Conservation (phyloP, 1,284 basidiomycete genomes). For the Leccinum pachyderme region DNA sequence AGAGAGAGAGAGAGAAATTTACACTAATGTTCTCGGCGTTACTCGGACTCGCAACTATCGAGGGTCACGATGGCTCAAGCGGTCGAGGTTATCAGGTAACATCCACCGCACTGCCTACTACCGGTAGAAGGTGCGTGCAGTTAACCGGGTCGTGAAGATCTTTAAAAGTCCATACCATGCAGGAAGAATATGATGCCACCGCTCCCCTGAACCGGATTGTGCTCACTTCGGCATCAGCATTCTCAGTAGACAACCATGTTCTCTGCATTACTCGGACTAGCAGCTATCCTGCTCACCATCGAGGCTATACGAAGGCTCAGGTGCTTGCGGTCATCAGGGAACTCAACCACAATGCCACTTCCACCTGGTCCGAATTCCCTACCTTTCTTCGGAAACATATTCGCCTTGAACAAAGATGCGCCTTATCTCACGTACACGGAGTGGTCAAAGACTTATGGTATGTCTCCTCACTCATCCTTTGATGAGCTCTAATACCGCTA, state of each 20-base stretch:
- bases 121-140: too few species aligned
- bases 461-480: not conserved
- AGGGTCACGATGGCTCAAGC: too few species aligned
- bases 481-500: too few species aligned
- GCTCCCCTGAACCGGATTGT: not conserved
- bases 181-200: too few species aligned
- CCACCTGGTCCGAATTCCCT: too few species aligned
- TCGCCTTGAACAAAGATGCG: not conserved
- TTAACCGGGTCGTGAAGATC: not conserved
- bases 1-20: too few species aligned
- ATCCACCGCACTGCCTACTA: too few species aligned
- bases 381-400: not conserved
- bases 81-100: too few species aligned
- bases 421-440: not conserved
- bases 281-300: not conserved
- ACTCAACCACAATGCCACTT: not conserved
- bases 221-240: not conserved
- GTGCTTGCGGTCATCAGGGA: not conserved
- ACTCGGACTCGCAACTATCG: too few species aligned
- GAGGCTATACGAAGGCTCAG: not conserved
- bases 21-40: too few species aligned
- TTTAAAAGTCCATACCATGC: not conserved
- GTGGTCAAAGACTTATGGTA: not conserved
- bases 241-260: not conserved
- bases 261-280: not conserved